Evolutionary conservation across 2,329 filamentous ascomycete genomes (phyloP).

Genomic region (Aspergillus carbonarius): DNA sequence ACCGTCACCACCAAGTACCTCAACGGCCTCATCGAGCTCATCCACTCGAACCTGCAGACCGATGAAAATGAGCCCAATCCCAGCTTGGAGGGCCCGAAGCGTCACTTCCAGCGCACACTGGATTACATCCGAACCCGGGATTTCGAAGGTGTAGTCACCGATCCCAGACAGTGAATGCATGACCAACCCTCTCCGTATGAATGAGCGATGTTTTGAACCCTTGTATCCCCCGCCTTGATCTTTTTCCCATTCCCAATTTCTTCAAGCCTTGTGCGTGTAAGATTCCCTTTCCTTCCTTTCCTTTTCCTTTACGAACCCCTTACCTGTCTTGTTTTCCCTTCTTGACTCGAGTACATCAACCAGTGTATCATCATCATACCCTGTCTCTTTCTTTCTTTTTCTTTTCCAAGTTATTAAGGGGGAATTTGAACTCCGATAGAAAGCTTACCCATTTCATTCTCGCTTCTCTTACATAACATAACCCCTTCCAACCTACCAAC

Average conservation of each 20-base stretch:
- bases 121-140: constrained; percentile 90
- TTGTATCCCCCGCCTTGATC: neutral
- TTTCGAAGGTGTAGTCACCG: constrained; percentile 85
- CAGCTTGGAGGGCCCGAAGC: constrained; percentile 82
- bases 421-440: neutral
- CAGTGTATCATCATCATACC: constrained; percentile 5
- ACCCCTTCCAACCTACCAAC: neutral
- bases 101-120: constrained; percentile 91
- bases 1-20: constrained; percentile 97
- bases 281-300: constrained; percentile 3
- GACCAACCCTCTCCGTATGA: neutral
- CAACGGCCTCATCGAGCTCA: constrained; percentile 95
- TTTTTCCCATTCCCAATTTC: neutral
- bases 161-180: constrained; percentile 49
- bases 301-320: neutral
- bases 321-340: neutral
- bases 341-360: neutral
- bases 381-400: neutral
- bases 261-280: constrained; percentile 1
- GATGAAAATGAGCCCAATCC: constrained; percentile 67
- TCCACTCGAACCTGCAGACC: constrained; percentile 89
- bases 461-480: neutral
- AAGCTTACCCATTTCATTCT: neutral
- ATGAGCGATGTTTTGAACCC: constrained; percentile 10
- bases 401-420: neutral